These are phyloP conservation scores for Sugiyamaella mastotermitis DNA, from an alignment of 805 yeast species.

Conservation along the genomic window DNA sequence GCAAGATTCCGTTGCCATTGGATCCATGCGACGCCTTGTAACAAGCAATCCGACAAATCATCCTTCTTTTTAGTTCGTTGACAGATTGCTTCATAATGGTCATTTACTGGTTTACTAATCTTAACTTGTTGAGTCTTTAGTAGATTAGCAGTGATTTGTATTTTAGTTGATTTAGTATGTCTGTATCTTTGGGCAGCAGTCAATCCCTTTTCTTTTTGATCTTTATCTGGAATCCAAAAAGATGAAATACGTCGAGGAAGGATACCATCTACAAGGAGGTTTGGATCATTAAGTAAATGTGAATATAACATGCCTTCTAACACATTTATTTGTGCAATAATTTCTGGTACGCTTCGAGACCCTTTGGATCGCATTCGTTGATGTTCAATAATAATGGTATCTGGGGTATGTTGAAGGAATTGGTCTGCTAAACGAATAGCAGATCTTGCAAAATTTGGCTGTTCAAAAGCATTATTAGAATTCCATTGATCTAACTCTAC, in stretches of 20 bases:
- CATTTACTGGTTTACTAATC: not conserved
- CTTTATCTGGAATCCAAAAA: slow-evolving; percentile 21
- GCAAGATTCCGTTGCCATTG: slow-evolving; percentile 36
- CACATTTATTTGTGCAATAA: slow-evolving; percentile 46
- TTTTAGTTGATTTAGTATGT: slow-evolving; percentile 22
- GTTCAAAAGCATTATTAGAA: slow-evolving; percentile 16
- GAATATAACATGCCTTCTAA: slow-evolving; percentile 46
- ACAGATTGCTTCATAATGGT: not conserved
- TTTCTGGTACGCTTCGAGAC: slow-evolving; percentile 41
- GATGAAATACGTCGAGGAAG: slow-evolving; percentile 22
- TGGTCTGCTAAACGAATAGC: slow-evolving; percentile 18
- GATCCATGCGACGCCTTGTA: slow-evolving; percentile 51
- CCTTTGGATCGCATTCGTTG: slow-evolving; percentile 51
- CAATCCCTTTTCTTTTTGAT: slow-evolving; percentile 3
- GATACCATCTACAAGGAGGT: slow-evolving; percentile 18
- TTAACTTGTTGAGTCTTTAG: not conserved
- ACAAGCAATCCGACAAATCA: slow-evolving; percentile 59
- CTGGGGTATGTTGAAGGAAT: slow-evolving; percentile 14
- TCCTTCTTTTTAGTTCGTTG: slow-evolving; percentile 42
- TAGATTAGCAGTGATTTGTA: slow-evolving; percentile 19
- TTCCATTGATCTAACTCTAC: slow-evolving; percentile 8
- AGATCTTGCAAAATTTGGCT: slow-evolving; percentile 24
- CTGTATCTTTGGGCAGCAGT: slow-evolving; percentile 14
- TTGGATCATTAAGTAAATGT: slow-evolving; percentile 12
- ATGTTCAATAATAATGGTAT: slow-evolving; percentile 45